Evolutionary conservation across 2,329 filamentous ascomycete genomes (phyloP).

Genomic region (Ophiostoma ulmi): DNA sequence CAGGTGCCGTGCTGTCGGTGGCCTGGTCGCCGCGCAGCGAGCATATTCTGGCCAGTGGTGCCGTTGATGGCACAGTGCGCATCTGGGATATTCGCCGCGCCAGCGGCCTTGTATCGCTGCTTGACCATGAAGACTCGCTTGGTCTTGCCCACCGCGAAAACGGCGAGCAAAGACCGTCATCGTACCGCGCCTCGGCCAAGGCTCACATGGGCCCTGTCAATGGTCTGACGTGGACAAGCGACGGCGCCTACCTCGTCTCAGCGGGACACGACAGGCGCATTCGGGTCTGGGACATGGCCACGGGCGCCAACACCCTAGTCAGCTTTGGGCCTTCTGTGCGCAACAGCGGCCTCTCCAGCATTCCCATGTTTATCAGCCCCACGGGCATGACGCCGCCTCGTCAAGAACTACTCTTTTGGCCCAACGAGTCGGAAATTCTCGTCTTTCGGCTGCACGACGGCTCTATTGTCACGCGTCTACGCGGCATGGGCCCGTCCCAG

Average conservation of each 20-base stretch:
- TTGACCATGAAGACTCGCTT: constrained; percentile 79
- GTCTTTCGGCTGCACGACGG: constrained; percentile 76
- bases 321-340: constrained; percentile 80
- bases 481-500: constrained; percentile 54
- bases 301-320: constrained; percentile 78
- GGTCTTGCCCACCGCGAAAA: constrained; percentile 40
- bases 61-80: constrained; percentile 76
- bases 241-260: constrained; percentile 70
- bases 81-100: constrained; percentile 85
- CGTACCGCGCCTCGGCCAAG: constrained; percentile 46
- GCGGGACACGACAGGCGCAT: constrained; percentile 79
- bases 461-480: constrained; percentile 63
- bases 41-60: constrained; percentile 74
- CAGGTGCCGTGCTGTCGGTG: constrained; percentile 61
- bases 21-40: constrained; percentile 79
- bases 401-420: constrained; percentile 69
- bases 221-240: constrained; percentile 76
- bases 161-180: background rate
- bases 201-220: constrained; percentile 83
- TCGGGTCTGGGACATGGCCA: constrained; percentile 77
- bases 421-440: constrained; percentile 75
- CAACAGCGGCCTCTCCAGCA: constrained; percentile 61
- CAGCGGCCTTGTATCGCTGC: constrained; percentile 65
- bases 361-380: constrained; percentile 60
- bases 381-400: constrained; percentile 50